phyloP scores from a whole-genome alignment of 164 flowering plant genomes.

The Nymphaea colorata region DNA sequence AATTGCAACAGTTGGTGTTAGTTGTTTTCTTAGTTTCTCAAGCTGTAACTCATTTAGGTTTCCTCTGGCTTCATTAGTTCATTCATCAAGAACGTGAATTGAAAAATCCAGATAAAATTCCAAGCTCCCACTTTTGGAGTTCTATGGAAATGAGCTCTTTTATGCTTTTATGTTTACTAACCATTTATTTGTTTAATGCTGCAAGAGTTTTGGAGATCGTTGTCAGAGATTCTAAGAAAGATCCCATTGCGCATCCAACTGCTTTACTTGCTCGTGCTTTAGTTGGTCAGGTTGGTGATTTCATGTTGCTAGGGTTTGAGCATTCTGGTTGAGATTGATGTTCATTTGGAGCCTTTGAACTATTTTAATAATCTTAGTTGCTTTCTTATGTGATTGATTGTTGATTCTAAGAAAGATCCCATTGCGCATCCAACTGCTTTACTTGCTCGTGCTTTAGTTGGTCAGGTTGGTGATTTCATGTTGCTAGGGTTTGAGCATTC shows the following conservation, averaged over 20 bases:
- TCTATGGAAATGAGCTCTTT: too few species aligned
- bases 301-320: neutral
- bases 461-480: slow-evolving; percentile 38
- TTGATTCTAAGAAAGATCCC: slow-evolving; percentile 65
- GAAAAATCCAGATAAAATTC: too few species aligned
- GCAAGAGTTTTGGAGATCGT: slow-evolving; percentile 70
- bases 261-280: slow-evolving; percentile 59
- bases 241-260: slow-evolving; percentile 49
- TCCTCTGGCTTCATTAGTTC: too few species aligned
- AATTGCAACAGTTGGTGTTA: too few species aligned
- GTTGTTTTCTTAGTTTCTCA: too few species aligned
- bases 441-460: slow-evolving; percentile 56
- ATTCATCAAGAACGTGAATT: too few species aligned
- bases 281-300: slow-evolving; percentile 51
- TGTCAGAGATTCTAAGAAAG: slow-evolving; percentile 52
- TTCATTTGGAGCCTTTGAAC: too few species aligned
- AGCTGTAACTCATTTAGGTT: too few species aligned
- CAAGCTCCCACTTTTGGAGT: too few species aligned
- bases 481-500: neutral
- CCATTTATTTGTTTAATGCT: neutral
- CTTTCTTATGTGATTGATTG: too few species aligned
- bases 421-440: slow-evolving; percentile 43
- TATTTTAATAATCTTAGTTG: too few species aligned
- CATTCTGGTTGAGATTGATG: neutral
- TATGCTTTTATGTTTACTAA: neutral